Base-by-base conservation (phyloP, 2,329 filamentous ascomycete genomes). In the Claviceps arundinis region DNA sequence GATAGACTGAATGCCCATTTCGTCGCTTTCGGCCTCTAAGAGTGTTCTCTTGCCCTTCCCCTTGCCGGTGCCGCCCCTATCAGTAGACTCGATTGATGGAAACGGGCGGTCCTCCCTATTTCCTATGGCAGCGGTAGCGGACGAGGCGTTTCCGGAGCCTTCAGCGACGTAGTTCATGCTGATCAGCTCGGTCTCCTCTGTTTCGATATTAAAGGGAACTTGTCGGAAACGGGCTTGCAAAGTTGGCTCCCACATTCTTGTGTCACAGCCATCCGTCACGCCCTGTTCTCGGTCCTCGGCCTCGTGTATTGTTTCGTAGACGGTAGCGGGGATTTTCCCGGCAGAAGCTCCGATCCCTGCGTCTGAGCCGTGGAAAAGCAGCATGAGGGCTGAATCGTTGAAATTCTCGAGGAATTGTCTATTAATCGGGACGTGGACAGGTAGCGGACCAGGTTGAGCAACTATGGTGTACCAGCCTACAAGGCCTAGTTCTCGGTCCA, bases 151-250 rank as follows among this genome's bases (percentile, higher is more conserved):
- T 47, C 87, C 87, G 47, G 86, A 87, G 41, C 87, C 88, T 50
- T 84, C 83, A 0, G 91, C 90, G 19, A 98, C 85, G 58, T 90
- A 95, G 67, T 96, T 89, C 62, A 98, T 87, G 59, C 87, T 87
- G 58, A 98, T 97, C 89, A 96, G 96, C 68, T 98, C 93, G 1
- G 90, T 90, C 66, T 97, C 90, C 9, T 88, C 89, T 0, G 90
- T 95, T 70, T 97, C 93, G 2, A 97, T 83, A 0, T 85, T 85
- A 66, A 93, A 97, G 1, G 85, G 81, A 9, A 97, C 70, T 63
- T 94, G 85, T 54, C 84, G 80, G 68, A 97, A 97, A 61, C 80
- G 85, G 55, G 93, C 75, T 49, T 76, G 79, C 24, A 82, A 64
- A 2, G 72, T 66, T 1, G 72, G 65, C 37, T 80, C 68, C 64